Conservation (phyloP, 108 stramenopile genomes). For the Poteriospumella lacustris region DNA sequence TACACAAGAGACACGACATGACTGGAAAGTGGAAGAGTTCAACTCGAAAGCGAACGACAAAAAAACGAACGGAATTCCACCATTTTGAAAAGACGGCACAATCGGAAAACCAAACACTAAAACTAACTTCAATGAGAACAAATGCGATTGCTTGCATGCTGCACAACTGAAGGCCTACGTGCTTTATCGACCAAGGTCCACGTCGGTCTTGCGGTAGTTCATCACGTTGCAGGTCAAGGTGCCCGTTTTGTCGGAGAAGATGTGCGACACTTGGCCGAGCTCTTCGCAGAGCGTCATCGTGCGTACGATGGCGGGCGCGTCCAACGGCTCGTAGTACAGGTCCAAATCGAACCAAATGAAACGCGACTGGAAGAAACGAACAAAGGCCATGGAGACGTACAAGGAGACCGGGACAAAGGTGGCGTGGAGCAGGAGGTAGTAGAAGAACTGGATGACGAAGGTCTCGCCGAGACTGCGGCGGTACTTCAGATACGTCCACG, state of each 20-base stretch:
- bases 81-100: too few relatives aligned
- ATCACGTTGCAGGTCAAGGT: conserved; percentile 49
- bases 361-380: conserved; percentile 50
- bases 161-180: too few relatives aligned
- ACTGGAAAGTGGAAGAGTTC: too few relatives aligned
- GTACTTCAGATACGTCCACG: not conserved
- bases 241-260: conserved; percentile 66
- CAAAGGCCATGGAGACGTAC: conserved; percentile 60
- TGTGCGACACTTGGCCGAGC: conserved; percentile 84
- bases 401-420: conserved; percentile 63
- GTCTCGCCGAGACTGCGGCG: not conserved
- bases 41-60: too few relatives aligned
- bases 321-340: conserved; percentile 37
- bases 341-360: conserved; percentile 49
- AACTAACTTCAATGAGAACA: too few relatives aligned
- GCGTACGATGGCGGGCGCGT: conserved; percentile 45
- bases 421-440: conserved; percentile 55
- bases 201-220: conserved; percentile 46
- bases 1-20: too few relatives aligned
- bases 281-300: conserved; percentile 65
- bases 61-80: too few relatives aligned
- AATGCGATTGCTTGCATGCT: too few relatives aligned
- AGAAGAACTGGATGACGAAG: conserved; percentile 42
- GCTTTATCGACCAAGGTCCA: too few relatives aligned
- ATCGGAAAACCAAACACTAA: too few relatives aligned